Evolutionary conservation across 495 filamentous ascomycete genomes (phyloP).

Genomic region (Trichocladium uniseriatum): DNA sequence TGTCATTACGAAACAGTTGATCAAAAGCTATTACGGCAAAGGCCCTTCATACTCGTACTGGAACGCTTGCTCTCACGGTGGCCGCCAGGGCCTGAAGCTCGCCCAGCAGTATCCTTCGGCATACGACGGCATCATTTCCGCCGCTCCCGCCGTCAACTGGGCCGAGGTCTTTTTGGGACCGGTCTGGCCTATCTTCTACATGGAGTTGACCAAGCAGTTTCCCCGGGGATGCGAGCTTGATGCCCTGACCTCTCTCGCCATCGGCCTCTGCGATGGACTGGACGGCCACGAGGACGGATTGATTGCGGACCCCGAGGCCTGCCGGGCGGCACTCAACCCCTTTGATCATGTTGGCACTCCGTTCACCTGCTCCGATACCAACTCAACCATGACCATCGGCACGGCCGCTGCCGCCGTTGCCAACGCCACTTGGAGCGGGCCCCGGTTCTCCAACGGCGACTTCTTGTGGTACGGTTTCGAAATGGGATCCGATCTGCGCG

Average conservation of each 20-base stretch:
- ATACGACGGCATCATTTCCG: slow-evolving; percentile 36
- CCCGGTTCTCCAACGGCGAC: slow-evolving; percentile 9
- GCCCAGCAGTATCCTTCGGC: slow-evolving; percentile 35
- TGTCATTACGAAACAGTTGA: slow-evolving; percentile 26
- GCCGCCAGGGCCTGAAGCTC: slow-evolving; percentile 33
- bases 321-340: slow-evolving; percentile 26
- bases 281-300: slow-evolving; percentile 34
- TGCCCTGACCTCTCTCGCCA: slow-evolving; percentile 20
- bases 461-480: slow-evolving; percentile 18
- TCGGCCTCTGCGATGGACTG: slow-evolving; percentile 28
- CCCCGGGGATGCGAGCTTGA: slow-evolving; percentile 29
- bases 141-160: slow-evolving; percentile 31
- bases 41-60: slow-evolving; percentile 33
- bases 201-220: slow-evolving; percentile 20
- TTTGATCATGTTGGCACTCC: slow-evolving; percentile 14
- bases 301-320: slow-evolving; percentile 17
- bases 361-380: slow-evolving; percentile 12
- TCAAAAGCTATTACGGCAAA: slow-evolving; percentile 28
- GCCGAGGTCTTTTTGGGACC: slow-evolving; percentile 4
- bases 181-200: slow-evolving; percentile 31
- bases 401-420: slow-evolving; percentile 19
- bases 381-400: slow-evolving; percentile 8
- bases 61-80: slow-evolving; percentile 40
- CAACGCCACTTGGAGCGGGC: slow-evolving; percentile 23
- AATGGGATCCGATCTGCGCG: slow-evolving; percentile 15